Base-by-base conservation (phyloP, 1,284 basidiomycete species). In the Cryptococcus wingfieldii region DNA sequence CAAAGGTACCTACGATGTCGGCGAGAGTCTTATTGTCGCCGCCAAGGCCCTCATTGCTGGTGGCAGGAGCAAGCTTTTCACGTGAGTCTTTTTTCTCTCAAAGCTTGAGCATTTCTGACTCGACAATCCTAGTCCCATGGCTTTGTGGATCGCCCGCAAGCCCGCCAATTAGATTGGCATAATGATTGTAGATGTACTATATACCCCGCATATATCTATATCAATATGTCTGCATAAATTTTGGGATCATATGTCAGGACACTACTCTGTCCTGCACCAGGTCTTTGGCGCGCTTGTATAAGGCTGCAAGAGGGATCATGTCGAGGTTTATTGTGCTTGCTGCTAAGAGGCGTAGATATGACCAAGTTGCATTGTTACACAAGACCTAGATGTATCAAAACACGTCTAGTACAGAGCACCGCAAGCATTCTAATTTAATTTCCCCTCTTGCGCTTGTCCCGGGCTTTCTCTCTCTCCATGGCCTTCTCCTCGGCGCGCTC, bases 401-500 rank as follows among this genome's bases (percentile, higher is more conserved):
- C 39, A 43, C n/a, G 28, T 50, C n/a, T 41, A 9, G 14, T 42
- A n/a, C 14, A 31, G 10, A 7, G 25, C 6, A 28, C 9, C 18
- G 31, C 41, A 18, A 37, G 38, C 9, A 53, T 10, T 8, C 64
- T 54, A 83, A 83, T 78, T 79, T 54, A 83, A 83, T 78, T 79
- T 63, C 66, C 81, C 88, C 85, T 88, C 85, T 53, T 85, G 85
- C 81, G 97, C 86, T 78, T 99, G 96, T 25, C 90, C 90, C 54
- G 94, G 80, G 80, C 98, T 96, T 43, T 85, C 83, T 98, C 86
- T 78, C 79, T 64, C 65, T 81, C 88, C 85, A 89, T 85, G 53
- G 85, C 85, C 81, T 97, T 98, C 80, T 98, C 86, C 78, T 99
- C 96, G 23, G 90, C 90, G 53, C 95, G 80, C 80, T 99, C 96